These are phyloP conservation scores for Phytopythium litorale DNA, from an alignment of 352 stramenopile species.

Conservation along the genomic window DNA sequence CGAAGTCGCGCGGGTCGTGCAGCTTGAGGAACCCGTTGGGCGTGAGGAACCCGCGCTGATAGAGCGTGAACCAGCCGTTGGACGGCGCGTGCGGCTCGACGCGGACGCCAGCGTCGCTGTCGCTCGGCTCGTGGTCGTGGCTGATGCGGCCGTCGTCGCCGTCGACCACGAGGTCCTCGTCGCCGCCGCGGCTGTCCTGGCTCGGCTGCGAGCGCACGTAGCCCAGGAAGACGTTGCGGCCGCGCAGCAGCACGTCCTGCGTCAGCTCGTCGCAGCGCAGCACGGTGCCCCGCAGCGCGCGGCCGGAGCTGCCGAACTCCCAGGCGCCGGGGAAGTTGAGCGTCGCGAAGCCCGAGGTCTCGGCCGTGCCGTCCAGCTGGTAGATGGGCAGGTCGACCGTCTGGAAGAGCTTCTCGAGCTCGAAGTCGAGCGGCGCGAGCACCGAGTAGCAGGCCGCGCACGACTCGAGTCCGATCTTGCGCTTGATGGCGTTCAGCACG, in stretches of 20 bases:
- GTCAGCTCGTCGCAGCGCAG: constrained; percentile 62
- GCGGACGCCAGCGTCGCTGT: constrained; percentile 3
- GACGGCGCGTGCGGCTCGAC: constrained; percentile 9
- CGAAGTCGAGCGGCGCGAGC: constrained; percentile 71
- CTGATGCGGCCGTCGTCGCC: neutral
- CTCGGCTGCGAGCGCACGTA: constrained; percentile 34
- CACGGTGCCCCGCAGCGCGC: constrained; percentile 45
- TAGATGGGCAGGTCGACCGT: constrained; percentile 83
- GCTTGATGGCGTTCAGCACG: constrained; percentile 78
- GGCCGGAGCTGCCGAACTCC: constrained; percentile 68
- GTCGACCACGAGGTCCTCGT: neutral
- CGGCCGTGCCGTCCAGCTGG: constrained; percentile 62
- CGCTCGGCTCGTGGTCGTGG: neutral
- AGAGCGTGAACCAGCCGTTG: constrained; percentile 53
- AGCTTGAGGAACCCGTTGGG: constrained; percentile 74
- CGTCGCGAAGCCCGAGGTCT: constrained; percentile 63
- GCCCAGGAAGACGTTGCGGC: constrained; percentile 68
- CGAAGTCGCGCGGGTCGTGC: constrained; percentile 60
- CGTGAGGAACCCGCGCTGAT: constrained; percentile 56
- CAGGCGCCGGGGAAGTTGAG: constrained; percentile 74
- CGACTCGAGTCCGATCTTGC: constrained; percentile 71
- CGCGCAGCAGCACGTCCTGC: constrained; percentile 58
- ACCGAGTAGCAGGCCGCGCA: constrained; percentile 74
- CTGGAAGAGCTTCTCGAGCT: constrained; percentile 79
- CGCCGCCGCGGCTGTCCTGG: neutral